Evolutionary conservation across 1,139 yeast species (phyloP), one percentile per base, ranked within the genome.

Genomic region (Taphrina sp.): DNA sequence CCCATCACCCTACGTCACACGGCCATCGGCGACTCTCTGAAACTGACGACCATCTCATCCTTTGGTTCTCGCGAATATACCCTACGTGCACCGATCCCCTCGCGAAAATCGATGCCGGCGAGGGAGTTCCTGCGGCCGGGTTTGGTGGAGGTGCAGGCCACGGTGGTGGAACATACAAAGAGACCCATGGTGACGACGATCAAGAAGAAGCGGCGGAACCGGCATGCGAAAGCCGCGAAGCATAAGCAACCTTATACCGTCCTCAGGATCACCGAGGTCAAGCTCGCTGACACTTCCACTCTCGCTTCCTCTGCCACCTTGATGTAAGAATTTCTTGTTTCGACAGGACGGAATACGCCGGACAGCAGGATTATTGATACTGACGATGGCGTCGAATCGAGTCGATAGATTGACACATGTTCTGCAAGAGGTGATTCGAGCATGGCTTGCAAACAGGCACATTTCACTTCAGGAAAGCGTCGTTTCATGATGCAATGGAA

Each of bases 41-140:
- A 75, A 44, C 77, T 94, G 67, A 80, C 80, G 62, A 83, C 88
- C 64, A 90, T 90, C 36, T 80, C 83, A 22, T 82, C 89, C 10
- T 72, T 94, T 45, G 98, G 98, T 1, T 82, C 95, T 3, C 82
- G 95, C 46, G 85, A 85, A 67, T 85, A 79, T 71, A 88, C 95
- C 26, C 78, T 78, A 51, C 52, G 37, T n/a, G 19, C 42, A 23
- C 22, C 52, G 5, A 8, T 26, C 19, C 38, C 28, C 28, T 5
- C 47, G 29, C n/a, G 5, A 14, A 26, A 34, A 10, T 29, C 23
- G 7, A 22, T n/a, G 24, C 17, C 31, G 19, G 36, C 14, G 37
- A 3, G 38, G 14, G 17, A 14, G 1, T 43, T 17, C 19, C 5
- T 43, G 2, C 8, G 17, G 28, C n/a, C 36, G 5, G 47, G 28